These are phyloP conservation scores for Agaricus blazei DNA, from an alignment of 768 basidiomycete genomes.

Conservation along the genomic window DNA sequence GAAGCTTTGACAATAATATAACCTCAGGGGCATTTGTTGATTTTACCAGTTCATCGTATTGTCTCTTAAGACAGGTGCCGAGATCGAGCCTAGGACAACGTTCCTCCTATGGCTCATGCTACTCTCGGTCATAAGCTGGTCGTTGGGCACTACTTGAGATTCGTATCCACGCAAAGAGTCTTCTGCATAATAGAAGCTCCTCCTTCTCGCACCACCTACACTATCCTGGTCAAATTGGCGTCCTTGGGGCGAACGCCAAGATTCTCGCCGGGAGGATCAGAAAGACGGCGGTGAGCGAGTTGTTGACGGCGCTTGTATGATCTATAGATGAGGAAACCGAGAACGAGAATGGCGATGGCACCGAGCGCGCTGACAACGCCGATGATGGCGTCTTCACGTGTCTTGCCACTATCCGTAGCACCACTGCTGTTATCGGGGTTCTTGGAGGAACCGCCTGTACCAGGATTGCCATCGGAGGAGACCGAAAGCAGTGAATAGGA, in stretches of 20 bases:
- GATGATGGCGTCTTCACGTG: slow-evolving; percentile 81
- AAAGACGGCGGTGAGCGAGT: slow-evolving; percentile 66
- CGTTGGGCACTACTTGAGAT: slow-evolving; percentile 18
- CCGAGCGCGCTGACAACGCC: slow-evolving; percentile 85
- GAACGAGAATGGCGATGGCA: slow-evolving; percentile 66
- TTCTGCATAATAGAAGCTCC: slow-evolving; percentile 86
- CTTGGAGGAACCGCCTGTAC: slow-evolving; percentile 14
- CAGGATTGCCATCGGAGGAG: slow-evolving; percentile 22
- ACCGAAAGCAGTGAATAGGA: slow-evolving; percentile 55
- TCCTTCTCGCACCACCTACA: slow-evolving; percentile 63
- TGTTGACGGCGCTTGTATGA: slow-evolving; percentile 63
- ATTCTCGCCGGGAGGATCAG: slow-evolving; percentile 42
- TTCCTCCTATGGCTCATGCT: slow-evolving; percentile 48
- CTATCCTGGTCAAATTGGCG: slow-evolving; percentile 75
- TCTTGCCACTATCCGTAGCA: slow-evolving; percentile 29
- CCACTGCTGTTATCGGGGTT: slow-evolving; percentile 10
- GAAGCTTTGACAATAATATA: neutral
- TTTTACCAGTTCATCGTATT: slow-evolving; percentile 81
- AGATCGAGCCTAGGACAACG: slow-evolving; percentile 59
- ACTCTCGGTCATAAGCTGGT: slow-evolving; percentile 1
- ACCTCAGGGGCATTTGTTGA: neutral
- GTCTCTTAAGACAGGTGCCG: slow-evolving; percentile 71
- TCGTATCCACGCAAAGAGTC: slow-evolving; percentile 68
- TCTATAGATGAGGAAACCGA: slow-evolving; percentile 68
- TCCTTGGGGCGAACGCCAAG: slow-evolving; percentile 51